Evolutionary conservation across 2,329 filamentous ascomycete species (phyloP).

Genomic region (Mollisiaceae sp.): DNA sequence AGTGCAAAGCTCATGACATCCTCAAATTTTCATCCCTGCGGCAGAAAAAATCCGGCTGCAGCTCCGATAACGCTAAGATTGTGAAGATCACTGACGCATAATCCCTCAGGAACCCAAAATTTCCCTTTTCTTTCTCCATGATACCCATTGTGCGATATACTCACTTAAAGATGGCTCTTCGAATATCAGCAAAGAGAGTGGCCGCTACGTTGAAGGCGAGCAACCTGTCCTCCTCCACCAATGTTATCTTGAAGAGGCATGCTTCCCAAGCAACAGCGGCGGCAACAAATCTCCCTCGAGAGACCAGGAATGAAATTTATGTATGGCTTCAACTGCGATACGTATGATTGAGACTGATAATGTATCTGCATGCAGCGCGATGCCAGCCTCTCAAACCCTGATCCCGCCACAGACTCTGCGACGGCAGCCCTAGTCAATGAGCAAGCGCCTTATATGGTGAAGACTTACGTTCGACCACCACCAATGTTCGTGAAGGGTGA

Average conservation of each 20-base stretch:
- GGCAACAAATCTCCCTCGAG: slow-evolving; percentile 45
- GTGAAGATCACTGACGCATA: slow-evolving; percentile 17
- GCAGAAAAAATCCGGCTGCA: slow-evolving; percentile 29
- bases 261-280: slow-evolving; percentile 44
- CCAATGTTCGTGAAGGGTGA: slow-evolving; percentile 89
- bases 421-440: slow-evolving; percentile 77
- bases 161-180: slow-evolving; percentile 35
- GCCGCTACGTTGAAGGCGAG: slow-evolving; percentile 36
- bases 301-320: slow-evolving; percentile 44
- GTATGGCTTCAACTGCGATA: slow-evolving; percentile 32
- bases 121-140: slow-evolving; percentile 12
- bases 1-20: not conserved
- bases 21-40: slow-evolving; percentile 10
- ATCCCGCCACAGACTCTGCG: slow-evolving; percentile 74
- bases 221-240: slow-evolving; percentile 33
- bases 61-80: slow-evolving; percentile 39
- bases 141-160: slow-evolving; percentile 11
- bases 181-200: slow-evolving; percentile 40
- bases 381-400: slow-evolving; percentile 65
- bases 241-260: slow-evolving; percentile 37
- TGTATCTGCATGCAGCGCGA: slow-evolving; percentile 29
- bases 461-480: slow-evolving; percentile 88
- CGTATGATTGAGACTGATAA: slow-evolving; percentile 13
- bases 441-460: slow-evolving; percentile 88
- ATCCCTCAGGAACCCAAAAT: slow-evolving; percentile 16